Base-by-base conservation (phyloP, 2,329 filamentous ascomycete genomes). In the Pseudogymnoascus sp. region DNA sequence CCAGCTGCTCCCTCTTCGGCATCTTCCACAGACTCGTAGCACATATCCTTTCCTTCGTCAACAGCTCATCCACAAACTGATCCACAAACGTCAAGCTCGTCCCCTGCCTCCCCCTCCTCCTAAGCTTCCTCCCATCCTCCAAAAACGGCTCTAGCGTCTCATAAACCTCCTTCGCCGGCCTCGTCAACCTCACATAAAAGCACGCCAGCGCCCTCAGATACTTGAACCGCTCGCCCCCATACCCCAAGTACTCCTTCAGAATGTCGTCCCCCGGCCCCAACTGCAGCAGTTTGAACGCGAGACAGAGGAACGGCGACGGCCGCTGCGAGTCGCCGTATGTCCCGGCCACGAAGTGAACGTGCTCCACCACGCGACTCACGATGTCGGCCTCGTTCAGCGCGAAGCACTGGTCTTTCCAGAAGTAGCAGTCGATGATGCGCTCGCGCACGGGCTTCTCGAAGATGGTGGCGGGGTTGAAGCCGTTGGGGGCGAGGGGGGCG, bases 341-440 rank as follows among this genome's bases (percentile, higher is more conserved):
- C 69, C 95, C 95, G 67, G 93, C 95, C 64, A 99, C 84, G 75
- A 89, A 95, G 60, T 79, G 83, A 57, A 99, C 83, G 76, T 87
- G 83, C 70, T 93, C 89, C 26, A 91, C 89, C 0, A 96, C 93
- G 68, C 95, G 90, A 77, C 97, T 91, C 70, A 96, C 88, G 5
- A 99, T 80, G 75, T 87, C 84, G 62, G 85, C 85, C 73, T 88
- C 86, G 78, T 97, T 99, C 68, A 99, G 82, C 45, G 90, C 95
- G 77, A 97, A 99, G 75, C 95, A 97, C 78, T 97, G 93, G 77
- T 97, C 95, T 77, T 97, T 97, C 89, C 92, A 99, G 80, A 96
- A 99, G 78, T 96, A 96, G 62, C 87, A 91, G 73, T 96, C 92
- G 69, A 93, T 86, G 76, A 99, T 97, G 73, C 95, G 92, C 77